Conservation (phyloP, 257 asterid species). For the Nicotiana sylvestris region DNA sequence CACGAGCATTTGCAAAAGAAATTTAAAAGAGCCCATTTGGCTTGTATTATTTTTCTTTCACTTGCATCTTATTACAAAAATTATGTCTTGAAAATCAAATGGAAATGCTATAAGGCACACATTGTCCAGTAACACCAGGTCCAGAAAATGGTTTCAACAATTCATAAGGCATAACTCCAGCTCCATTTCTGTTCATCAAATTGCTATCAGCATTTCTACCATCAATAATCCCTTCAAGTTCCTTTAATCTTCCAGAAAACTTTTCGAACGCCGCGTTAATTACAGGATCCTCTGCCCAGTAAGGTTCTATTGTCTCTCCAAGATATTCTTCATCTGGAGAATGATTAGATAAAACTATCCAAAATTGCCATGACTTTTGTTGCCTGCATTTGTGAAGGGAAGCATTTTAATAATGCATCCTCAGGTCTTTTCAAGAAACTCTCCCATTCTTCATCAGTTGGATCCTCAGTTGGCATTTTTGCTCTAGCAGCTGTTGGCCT, state of each 20-base stretch:
- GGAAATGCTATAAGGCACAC: conserved; percentile 77
- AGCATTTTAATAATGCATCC: conserved; percentile 36
- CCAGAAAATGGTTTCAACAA: conserved; percentile 66
- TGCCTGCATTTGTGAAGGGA: conserved; percentile 72
- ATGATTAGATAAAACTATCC: conserved; percentile 61
- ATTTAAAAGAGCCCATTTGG: neutral
- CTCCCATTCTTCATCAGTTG: conserved; percentile 30
- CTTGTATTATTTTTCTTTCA: neutral
- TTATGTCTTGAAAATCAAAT: conserved; percentile 31
- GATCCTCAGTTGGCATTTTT: conserved; percentile 61
- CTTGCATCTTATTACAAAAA: neutral
- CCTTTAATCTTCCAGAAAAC: conserved; percentile 43
- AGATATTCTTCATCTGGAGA: conserved; percentile 87
- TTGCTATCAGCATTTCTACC: conserved; percentile 35
- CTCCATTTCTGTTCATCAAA: conserved; percentile 60
- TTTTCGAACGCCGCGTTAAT: conserved; percentile 46
- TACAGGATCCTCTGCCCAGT: conserved; percentile 35
- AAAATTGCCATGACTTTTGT: conserved; percentile 41
- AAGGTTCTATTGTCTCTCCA: conserved; percentile 35
- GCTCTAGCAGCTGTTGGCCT: conserved; percentile 59
- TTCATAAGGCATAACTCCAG: conserved; percentile 70
- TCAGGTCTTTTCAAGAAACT: conserved; percentile 55
- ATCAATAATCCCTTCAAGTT: conserved; percentile 67
- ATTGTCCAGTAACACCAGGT: conserved; percentile 67
- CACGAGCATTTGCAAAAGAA: neutral